Conservation (phyloP, 345 rosid genomes). For the Citrus mangshanensis region DNA sequence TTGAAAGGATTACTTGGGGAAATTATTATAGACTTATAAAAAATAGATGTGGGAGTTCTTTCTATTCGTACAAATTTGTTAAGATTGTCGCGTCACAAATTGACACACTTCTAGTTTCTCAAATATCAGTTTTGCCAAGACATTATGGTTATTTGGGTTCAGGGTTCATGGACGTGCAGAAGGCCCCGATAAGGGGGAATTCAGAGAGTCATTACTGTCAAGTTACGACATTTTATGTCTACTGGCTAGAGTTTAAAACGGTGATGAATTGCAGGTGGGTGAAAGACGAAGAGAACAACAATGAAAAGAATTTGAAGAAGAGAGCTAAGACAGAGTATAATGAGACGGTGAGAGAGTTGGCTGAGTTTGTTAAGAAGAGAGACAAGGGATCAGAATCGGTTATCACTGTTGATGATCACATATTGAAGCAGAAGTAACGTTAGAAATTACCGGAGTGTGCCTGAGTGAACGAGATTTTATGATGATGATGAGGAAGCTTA, state of each 20-base stretch:
- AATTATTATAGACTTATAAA: too few relatives aligned
- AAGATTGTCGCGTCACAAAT: too few relatives aligned
- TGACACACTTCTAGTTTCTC: too few relatives aligned
- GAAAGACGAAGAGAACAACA: slow-evolving; percentile 90
- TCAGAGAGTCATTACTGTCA: slow-evolving; percentile 64
- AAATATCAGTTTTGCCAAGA: too few relatives aligned
- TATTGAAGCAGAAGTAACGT: slow-evolving; percentile 25
- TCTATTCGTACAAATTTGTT: too few relatives aligned
- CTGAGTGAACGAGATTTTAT: slow-evolving; percentile 56
- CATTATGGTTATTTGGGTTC: slow-evolving; percentile 29
- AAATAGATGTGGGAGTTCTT: too few relatives aligned
- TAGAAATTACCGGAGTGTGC: slow-evolving; percentile 6
- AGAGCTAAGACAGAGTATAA: slow-evolving; percentile 79
- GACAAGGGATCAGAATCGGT: slow-evolving; percentile 47
- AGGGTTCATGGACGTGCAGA: slow-evolving; percentile 44
- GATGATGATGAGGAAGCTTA: slow-evolving; percentile 43
- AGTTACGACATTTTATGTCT: slow-evolving; percentile 77
- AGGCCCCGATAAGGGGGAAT: slow-evolving; percentile 88
- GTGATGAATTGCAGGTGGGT: slow-evolving; percentile 90
- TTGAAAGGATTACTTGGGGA: too few relatives aligned
- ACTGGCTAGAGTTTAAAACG: slow-evolving; percentile 61
- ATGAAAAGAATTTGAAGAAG: slow-evolving; percentile 55
- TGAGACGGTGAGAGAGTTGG: slow-evolving; percentile 75
- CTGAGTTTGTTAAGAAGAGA: slow-evolving; percentile 84
- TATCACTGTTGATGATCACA: slow-evolving; percentile 30